These are phyloP conservation scores for Ramularia collo-cygni DNA, from an alignment of 2,329 filamentous ascomycete genomes.

Conservation along the genomic window DNA sequence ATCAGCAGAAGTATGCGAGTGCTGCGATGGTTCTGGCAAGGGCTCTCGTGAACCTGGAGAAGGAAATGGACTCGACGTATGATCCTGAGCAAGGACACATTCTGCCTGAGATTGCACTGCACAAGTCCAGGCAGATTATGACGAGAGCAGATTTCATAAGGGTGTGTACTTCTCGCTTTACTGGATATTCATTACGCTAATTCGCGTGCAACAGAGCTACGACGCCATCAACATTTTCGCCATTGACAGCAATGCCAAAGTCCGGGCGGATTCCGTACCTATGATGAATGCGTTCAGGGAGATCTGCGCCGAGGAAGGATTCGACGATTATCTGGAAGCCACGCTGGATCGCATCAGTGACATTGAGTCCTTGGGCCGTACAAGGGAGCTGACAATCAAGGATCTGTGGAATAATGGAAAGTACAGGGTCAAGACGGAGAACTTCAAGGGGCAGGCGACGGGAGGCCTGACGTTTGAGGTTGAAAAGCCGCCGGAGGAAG, in stretches of 20 bases:
- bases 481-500: constrained; percentile 25
- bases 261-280: constrained; percentile 87
- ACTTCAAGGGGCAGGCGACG: constrained; percentile 41
- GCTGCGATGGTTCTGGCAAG: constrained; percentile 90
- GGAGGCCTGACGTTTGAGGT: constrained; percentile 44
- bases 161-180: constrained; percentile 1
- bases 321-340: constrained; percentile 72
- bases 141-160: constrained; percentile 86
- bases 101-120: constrained; percentile 72
- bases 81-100: constrained; percentile 62
- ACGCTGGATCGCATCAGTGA: constrained; percentile 81
- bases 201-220: constrained; percentile 53
- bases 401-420: constrained; percentile 80
- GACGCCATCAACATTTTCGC: constrained; percentile 94
- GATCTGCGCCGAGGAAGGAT: constrained; percentile 70
- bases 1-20: constrained; percentile 92
- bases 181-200: background rate
- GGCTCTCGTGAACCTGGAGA: constrained; percentile 78
- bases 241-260: constrained; percentile 78
- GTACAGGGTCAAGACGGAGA: constrained; percentile 57
- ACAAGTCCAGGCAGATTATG: constrained; percentile 86
- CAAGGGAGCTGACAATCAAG: constrained; percentile 92
- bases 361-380: constrained; percentile 88
- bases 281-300: constrained; percentile 91
- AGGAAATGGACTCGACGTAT: constrained; percentile 56